Base-by-base conservation (phyloP, 495 filamentous ascomycete genomes). In the Tetracladium marchalianum region DNA sequence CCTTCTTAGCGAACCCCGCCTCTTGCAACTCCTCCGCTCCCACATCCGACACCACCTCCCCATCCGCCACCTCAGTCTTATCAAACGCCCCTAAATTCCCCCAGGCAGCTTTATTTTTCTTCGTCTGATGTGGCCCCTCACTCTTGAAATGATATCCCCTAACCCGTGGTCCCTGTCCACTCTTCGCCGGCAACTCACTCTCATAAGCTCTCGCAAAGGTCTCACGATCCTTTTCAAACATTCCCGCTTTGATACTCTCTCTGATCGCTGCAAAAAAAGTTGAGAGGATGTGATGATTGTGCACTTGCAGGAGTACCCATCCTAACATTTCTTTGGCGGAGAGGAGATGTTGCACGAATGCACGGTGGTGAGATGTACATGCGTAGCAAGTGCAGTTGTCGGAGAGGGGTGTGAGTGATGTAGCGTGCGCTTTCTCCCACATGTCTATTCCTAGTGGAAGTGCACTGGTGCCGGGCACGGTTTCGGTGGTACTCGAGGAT, bases 271-370 rank as follows among this genome's bases (percentile, higher is more conserved):
- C 59, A 60, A 97, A 95, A 69, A 98, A 97, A 0, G 57, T 35
- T 42, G 79, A 71, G 39, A 94, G 60, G 1, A 84, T 64, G 24
- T 80, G 70, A 54, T 86, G 75, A 59, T 98, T 98, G 64, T 98
- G 92, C 11, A 94, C 71, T 60, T 95, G 90, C 19, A 98, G 67
- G 11, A 98, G 71, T 2, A 85, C 84, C 92, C 92, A 98, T 18
- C 78, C 90, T 2, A 95, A 79, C 93, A 98, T 96, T 62, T 98
- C 92, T 53, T 88, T 90, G 0, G 92, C 87, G 12, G 69, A 61
- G 4, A 98, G 73, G 5, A 98, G 73, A 59, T 98, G 93, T 48
- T 87, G 81, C 31, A 97, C 52, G 64, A 83, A 97, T 1, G 93
- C 90, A 5, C 78, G 68, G 62, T 95, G 87, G 62, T 98, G 93